These are phyloP conservation scores for Schwanniomyces vanrijiae DNA, from an alignment of 805 yeast genomes.

Conservation along the genomic window DNA sequence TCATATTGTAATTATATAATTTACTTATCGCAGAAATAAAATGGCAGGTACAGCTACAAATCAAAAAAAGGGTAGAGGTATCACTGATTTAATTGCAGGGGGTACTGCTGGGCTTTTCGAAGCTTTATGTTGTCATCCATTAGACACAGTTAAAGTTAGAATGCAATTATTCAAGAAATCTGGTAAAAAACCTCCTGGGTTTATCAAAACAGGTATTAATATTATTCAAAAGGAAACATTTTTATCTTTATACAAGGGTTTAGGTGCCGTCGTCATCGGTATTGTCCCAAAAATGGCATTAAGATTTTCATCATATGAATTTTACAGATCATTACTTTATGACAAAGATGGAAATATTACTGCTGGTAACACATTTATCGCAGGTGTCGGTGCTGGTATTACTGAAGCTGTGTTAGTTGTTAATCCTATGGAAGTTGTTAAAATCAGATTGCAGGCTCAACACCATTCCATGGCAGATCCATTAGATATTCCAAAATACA, in stretches of 20 bases:
- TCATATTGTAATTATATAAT: conserved; percentile 2
- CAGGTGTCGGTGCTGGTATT: conserved; percentile 97
- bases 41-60: conserved; percentile 12
- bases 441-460: conserved; percentile 95
- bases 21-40: not conserved
- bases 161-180: conserved; percentile 85
- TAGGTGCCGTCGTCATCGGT: conserved; percentile 96
- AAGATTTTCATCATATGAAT: conserved; percentile 91
- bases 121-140: conserved; percentile 98
- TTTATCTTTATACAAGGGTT: conserved; percentile 87
- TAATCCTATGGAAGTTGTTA: conserved; percentile 96
- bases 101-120: conserved; percentile 97
- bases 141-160: conserved; percentile 94
- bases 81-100: conserved; percentile 81
- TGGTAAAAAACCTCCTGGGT: conserved; percentile 82
- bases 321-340: conserved; percentile 69
- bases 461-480: conserved; percentile 88
- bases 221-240: conserved; percentile 81
- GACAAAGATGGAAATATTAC: conserved; percentile 64
- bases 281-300: conserved; percentile 98
- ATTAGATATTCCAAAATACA: conserved; percentile 75
- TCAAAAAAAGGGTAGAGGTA: conserved; percentile 39
- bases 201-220: conserved; percentile 73
- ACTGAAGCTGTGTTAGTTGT: conserved; percentile 95
- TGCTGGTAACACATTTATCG: conserved; percentile 75